phyloP scores from a whole-genome alignment of 805 yeast species.

The Ogataea polymorpha region DNA sequence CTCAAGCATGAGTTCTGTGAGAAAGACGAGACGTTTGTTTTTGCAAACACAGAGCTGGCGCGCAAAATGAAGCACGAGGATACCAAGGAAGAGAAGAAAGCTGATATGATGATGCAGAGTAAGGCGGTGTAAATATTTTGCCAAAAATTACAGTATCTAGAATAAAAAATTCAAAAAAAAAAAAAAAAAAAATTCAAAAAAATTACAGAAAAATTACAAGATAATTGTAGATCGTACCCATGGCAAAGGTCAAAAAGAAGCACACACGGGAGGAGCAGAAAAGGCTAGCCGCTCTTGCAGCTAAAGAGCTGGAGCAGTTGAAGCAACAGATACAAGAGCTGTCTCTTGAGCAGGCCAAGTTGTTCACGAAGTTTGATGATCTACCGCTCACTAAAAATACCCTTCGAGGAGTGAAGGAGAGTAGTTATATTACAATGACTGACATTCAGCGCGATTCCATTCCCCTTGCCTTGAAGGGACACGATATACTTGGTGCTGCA shows the following conservation, averaged over 20 bases:
- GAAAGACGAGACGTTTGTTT: slow-evolving; percentile 24
- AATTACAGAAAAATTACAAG: slow-evolving; percentile 2
- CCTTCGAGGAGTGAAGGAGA: slow-evolving; percentile 66
- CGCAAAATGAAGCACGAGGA: slow-evolving; percentile 29
- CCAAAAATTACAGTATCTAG: slow-evolving; percentile 1
- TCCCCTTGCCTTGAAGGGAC: slow-evolving; percentile 69
- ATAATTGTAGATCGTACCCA: slow-evolving; percentile 7
- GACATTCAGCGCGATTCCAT: slow-evolving; percentile 83
- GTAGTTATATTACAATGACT: slow-evolving; percentile 78
- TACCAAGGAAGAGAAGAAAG: slow-evolving; percentile 24
- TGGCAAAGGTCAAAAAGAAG: slow-evolving; percentile 31
- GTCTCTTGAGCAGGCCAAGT: slow-evolving; percentile 39
- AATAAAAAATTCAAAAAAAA: slow-evolving; percentile 5
- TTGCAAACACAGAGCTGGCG: slow-evolving; percentile 31
- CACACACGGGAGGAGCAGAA: slow-evolving; percentile 31
- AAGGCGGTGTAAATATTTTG: slow-evolving; percentile 5
- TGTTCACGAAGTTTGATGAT: slow-evolving; percentile 59
- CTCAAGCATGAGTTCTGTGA: slow-evolving; percentile 44
- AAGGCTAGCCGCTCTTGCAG: slow-evolving; percentile 27
- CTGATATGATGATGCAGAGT: slow-evolving; percentile 26
- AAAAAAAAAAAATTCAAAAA: slow-evolving; percentile 4
- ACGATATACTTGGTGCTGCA: slow-evolving; percentile 84
- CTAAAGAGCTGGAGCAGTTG: slow-evolving; percentile 40
- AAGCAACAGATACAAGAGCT: slow-evolving; percentile 50
- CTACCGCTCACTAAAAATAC: slow-evolving; percentile 72